These are phyloP conservation scores for Henckelia pumila DNA, from an alignment of 257 asterid genomes.

Conservation along the genomic window DNA sequence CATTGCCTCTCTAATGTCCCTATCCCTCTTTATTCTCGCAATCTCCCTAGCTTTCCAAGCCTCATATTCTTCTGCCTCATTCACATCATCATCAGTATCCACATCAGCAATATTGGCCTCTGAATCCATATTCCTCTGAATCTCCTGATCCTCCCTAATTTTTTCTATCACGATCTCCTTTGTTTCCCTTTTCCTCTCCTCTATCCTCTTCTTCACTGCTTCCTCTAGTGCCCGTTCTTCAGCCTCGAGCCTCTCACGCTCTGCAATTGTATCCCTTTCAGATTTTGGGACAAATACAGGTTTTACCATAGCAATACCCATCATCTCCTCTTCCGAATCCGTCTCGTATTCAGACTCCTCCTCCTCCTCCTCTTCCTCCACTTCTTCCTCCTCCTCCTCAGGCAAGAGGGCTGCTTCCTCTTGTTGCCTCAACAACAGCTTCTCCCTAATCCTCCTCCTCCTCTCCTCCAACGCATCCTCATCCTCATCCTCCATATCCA, in stretches of 20 bases:
- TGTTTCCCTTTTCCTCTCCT: conserved; percentile 78
- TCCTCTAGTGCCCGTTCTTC: conserved; percentile 85
- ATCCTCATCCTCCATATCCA: conserved; percentile 75
- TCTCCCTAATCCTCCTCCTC: conserved; percentile 75
- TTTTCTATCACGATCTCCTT: conserved; percentile 78
- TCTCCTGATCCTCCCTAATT: conserved; percentile 80
- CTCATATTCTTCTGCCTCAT: conserved; percentile 92
- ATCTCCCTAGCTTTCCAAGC: conserved; percentile 96
- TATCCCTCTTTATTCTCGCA: conserved; percentile 93
- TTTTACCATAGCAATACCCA: conserved; percentile 71
- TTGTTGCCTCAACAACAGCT: conserved; percentile 61
- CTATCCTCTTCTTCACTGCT: conserved; percentile 59
- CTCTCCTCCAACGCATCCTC: conserved; percentile 79
- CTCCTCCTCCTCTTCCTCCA: conserved; percentile 56
- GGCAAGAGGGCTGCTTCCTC: conserved; percentile 71
- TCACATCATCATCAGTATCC: conserved; percentile 88
- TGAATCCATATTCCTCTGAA: conserved; percentile 67
- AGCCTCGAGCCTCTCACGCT: conserved; percentile 86
- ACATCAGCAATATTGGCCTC: conserved; percentile 78
- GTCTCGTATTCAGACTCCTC: conserved; percentile 82
- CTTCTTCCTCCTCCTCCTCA: conserved; percentile 76
- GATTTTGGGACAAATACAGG: conserved; percentile 79
- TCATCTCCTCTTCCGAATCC: conserved; percentile 75
- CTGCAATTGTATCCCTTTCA: conserved; percentile 82
- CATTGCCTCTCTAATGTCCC: conserved; percentile 74